Evolutionary conservation across 169 alveolate genomes (phyloP).

Genomic region (Cryptosporidium bovis): DNA sequence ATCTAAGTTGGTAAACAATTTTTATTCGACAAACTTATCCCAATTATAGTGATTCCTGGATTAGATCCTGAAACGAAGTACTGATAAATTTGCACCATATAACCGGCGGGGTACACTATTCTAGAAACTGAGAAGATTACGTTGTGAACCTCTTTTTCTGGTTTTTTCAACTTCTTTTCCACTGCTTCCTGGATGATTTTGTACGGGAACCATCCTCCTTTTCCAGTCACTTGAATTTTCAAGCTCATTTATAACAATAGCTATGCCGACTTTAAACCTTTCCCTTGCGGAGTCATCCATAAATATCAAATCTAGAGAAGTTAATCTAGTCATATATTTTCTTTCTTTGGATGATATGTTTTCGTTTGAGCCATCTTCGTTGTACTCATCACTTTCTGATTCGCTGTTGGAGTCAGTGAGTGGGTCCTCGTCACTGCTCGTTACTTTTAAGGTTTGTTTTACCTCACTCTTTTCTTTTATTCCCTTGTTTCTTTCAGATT

Average conservation of each 20-base stretch:
- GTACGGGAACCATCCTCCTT: constrained; percentile 71
- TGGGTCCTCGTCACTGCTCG: constrained; percentile 70
- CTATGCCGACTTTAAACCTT: constrained; percentile 62
- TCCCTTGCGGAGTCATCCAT: constrained; percentile 72
- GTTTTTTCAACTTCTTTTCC: not conserved
- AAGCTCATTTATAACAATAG: constrained; percentile 45
- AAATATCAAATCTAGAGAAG: constrained; percentile 46
- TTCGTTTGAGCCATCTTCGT: constrained; percentile 9
- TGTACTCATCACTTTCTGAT: constrained; percentile 13
- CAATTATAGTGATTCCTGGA: too few species aligned
- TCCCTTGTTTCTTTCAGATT: not conserved
- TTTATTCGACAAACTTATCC: too few species aligned
- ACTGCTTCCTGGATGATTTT: constrained; percentile 21
- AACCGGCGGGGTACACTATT: too few species aligned
- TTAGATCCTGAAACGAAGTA: too few species aligned
- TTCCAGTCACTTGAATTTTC: constrained; percentile 71
- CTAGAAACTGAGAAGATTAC: too few species aligned
- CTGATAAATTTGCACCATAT: not conserved
- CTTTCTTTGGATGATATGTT: constrained; percentile 35
- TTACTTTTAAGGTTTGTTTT: not conserved
- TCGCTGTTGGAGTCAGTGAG: constrained; percentile 8
- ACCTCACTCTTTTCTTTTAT: not conserved
- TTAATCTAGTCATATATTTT: constrained; percentile 34
- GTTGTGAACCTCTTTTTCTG: not conserved
- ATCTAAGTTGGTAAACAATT: too few species aligned